phyloP scores from a whole-genome alignment of 2,329 filamentous ascomycete species.

The Sarocladium brachiariae region DNA sequence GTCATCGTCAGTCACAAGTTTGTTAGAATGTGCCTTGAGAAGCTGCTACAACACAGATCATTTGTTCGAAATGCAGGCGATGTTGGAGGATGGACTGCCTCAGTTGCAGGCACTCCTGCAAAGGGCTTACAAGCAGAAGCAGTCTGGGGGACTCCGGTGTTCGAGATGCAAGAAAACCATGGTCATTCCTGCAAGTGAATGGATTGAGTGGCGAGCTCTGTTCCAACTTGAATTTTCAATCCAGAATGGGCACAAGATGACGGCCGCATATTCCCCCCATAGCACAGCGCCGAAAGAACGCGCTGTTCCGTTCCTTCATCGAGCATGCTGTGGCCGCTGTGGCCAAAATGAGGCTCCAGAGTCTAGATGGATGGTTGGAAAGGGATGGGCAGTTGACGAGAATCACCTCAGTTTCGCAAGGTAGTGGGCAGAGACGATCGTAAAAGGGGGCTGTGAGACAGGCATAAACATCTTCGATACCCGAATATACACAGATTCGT shows the following conservation, averaged over 20 bases:
- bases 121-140: slow-evolving; percentile 32
- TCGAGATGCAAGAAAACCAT: slow-evolving; percentile 42
- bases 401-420: not conserved
- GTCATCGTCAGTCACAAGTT: slow-evolving; percentile 32
- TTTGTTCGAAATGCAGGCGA: slow-evolving; percentile 33
- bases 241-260: slow-evolving; percentile 1
- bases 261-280: slow-evolving; percentile 15
- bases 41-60: slow-evolving; percentile 37
- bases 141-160: slow-evolving; percentile 44
- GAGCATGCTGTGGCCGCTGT: slow-evolving; percentile 28
- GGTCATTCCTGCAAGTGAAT: slow-evolving; percentile 46
- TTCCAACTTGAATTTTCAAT: not conserved
- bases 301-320: slow-evolving; percentile 38
- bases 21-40: slow-evolving; percentile 44
- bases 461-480: not conserved
- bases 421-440: no score
- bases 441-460: not conserved
- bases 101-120: slow-evolving; percentile 35
- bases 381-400: slow-evolving; percentile 1
- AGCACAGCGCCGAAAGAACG: slow-evolving; percentile 27
- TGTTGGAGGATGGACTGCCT: slow-evolving; percentile 34
- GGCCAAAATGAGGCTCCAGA: not conserved
- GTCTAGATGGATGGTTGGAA: not conserved
- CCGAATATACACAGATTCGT: no score
- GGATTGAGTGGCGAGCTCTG: slow-evolving; percentile 56